A percentile compares a stretch with the other conserved stretches of the same genome.
phyloP scores from a whole-genome alignment of 768 basidiomycete species.

The Boletus rex-veris region DNA sequence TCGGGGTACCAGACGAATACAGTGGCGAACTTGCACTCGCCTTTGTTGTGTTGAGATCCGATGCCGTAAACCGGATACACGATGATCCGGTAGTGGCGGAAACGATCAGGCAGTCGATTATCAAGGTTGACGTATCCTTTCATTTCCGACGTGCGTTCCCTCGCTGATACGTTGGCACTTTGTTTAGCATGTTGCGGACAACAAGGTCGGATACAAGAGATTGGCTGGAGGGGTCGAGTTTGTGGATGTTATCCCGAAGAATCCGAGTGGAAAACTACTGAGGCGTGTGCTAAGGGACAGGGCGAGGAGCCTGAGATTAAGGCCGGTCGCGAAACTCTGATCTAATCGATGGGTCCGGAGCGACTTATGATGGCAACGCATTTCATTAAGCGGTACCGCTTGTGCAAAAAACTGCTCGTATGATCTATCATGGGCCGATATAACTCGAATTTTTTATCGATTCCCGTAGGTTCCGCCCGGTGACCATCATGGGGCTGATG shows the following conservation, averaged over 20 bases:
- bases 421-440: too few species aligned
- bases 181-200: constrained; percentile 53
- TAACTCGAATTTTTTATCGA: too few species aligned
- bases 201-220: constrained; percentile 58
- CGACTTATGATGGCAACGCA: too few species aligned
- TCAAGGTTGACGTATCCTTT: constrained; percentile 44
- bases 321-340: constrained; percentile 29
- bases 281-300: constrained; percentile 51
- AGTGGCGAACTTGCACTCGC: constrained; percentile 74
- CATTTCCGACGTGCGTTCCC: background rate
- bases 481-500: too few species aligned
- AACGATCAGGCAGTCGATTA: constrained; percentile 39
- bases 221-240: constrained; percentile 61
- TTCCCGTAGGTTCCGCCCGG: too few species aligned
- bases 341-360: background rate
- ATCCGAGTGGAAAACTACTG: constrained; percentile 67
- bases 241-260: constrained; percentile 62
- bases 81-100: constrained; percentile 32
- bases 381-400: too few species aligned
- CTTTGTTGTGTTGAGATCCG: constrained; percentile 52
- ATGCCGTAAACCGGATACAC: constrained; percentile 35
- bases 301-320: constrained; percentile 33
- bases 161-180: background rate
- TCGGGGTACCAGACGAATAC: constrained; percentile 68
- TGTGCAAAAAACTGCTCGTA: too few species aligned